Evolutionary conservation across 164 flowering plant genomes (phyloP), one percentile per base, ranked within the genome.

Genomic region (grape (Vitis vinifera)): DNA sequence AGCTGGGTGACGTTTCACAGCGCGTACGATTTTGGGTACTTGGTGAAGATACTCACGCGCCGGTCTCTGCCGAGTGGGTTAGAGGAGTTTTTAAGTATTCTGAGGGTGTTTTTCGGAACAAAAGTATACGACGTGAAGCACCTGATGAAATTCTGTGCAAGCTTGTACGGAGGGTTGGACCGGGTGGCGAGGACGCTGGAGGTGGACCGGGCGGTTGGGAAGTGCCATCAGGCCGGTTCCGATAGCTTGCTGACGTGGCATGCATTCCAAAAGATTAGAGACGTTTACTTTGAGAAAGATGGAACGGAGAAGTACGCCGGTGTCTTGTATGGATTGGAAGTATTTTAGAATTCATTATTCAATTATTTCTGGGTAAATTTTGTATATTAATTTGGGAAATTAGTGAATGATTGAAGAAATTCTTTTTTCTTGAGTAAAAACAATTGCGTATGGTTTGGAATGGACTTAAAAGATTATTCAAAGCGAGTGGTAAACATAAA

Each of bases 141-240:
- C 68, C 59, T 88, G 81, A 84, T 81, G 79, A 65, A 76, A 75
- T 82, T 75, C 62, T 82, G 87, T 52, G 13, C 74, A 47, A 82
- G 90, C 50, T 64, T 87, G 77, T 80, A 79, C 59, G 93, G 93
- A 1, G 93, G 93, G 13, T 67, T 88, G 78, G 88, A 88, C 55
- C 77, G 82, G 68, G 80, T 88, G 5, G 90, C 88, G 3, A 65
- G 57, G 68, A 68, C 82, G 4, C 74, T 88, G 0, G 78, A 76
- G 12, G 71, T 88, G 69, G 73, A 75, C 71, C 79, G 92, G 76
- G 81, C 68, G 59, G 89, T 81, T 2, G 92, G 53, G 80, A 77
- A 55, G 44, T 76, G 84, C 67, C 92, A 88, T 52, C 90, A 87
- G 67, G 90, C 93, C 72, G 90, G 93, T 1, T 86, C 0, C 90